These are phyloP conservation scores for Grosmannia clavigera DNA, from an alignment of 2,329 filamentous ascomycete species.

Conservation along the genomic window DNA sequence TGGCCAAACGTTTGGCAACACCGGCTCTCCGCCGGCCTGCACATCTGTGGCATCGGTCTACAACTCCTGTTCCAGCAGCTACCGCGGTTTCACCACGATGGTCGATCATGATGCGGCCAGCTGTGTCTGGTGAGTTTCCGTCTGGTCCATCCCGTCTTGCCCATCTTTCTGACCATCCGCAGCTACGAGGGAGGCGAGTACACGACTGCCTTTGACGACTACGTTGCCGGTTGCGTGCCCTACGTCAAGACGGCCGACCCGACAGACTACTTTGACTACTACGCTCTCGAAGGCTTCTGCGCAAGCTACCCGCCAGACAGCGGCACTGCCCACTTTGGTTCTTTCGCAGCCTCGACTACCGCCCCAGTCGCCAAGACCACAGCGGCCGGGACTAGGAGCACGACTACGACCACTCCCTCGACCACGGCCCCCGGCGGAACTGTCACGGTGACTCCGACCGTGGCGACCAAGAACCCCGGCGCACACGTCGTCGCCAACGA, in stretches of 20 bases:
- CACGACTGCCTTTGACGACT: conserved; percentile 16
- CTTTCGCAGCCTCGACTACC: background rate
- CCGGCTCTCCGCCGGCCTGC: conserved; percentile 13
- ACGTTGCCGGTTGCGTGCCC: conserved; percentile 12
- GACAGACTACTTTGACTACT: conserved; percentile 9
- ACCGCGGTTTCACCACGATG: conserved; percentile 6
- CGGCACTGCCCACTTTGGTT: background rate
- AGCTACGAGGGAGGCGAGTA: conserved; percentile 11
- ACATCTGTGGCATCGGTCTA: conserved; percentile 11
- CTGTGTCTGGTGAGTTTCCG: conserved; percentile 16
- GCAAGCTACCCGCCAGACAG: conserved; percentile 1
- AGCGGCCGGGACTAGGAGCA: background rate
- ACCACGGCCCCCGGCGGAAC: background rate
- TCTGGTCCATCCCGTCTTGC: background rate
- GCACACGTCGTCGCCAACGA: background rate
- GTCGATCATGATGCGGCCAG: conserved; percentile 7
- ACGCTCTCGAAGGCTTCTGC: conserved; percentile 11
- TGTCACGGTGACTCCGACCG: background rate
- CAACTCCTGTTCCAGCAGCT: conserved; percentile 12
- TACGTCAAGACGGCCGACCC: conserved; percentile 13
- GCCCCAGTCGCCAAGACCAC: no score
- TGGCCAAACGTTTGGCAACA: background rate
- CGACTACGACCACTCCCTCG: background rate
- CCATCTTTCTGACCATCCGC: background rate
- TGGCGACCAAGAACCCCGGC: background rate